phyloP scores from a whole-genome alignment of 495 filamentous ascomycete species.

The Acidomyces sp. region DNA sequence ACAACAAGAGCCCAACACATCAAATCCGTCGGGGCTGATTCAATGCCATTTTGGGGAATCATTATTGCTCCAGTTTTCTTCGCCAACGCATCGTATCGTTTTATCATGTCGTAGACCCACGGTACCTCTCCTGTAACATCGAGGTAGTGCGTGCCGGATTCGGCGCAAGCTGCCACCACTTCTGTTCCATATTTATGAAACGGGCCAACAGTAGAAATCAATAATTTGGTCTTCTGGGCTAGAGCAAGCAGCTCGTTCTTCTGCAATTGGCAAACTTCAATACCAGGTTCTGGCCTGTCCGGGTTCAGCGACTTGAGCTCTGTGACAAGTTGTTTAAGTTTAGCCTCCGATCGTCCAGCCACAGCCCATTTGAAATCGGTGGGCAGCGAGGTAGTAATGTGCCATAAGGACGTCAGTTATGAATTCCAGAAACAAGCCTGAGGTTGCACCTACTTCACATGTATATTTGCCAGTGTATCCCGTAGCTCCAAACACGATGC shows the following conservation, averaged over 20 bases:
- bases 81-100: slow-evolving; percentile 64
- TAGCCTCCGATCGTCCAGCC: slow-evolving; percentile 63
- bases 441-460: too few relatives aligned
- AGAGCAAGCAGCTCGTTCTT: slow-evolving; percentile 49
- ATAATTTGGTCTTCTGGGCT: slow-evolving; percentile 57
- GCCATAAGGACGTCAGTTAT: too few relatives aligned
- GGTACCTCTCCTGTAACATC: slow-evolving; percentile 81
- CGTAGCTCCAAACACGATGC: slow-evolving; percentile 70
- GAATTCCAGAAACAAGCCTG: too few relatives aligned
- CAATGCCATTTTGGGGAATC: slow-evolving; percentile 73
- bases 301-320: slow-evolving; percentile 53
- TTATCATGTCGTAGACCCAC: slow-evolving; percentile 66
- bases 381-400: slow-evolving; percentile 60
- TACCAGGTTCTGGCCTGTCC: slow-evolving; percentile 58
- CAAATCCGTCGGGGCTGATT: slow-evolving; percentile 75
- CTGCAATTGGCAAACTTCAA: slow-evolving; percentile 50
- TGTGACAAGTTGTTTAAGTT: slow-evolving; percentile 54
- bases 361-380: slow-evolving; percentile 82
- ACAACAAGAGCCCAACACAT: slow-evolving; percentile 57
- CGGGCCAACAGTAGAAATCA: slow-evolving; percentile 80
- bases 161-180: slow-evolving; percentile 79
- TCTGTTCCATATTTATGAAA: slow-evolving; percentile 65
- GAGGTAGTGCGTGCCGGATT: slow-evolving; percentile 79
- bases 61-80: slow-evolving; percentile 67
- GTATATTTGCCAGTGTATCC: slow-evolving; percentile 78